Evolutionary conservation across 78 protist species (phyloP).

Genomic region (Dictyostelium citrinum): DNA sequence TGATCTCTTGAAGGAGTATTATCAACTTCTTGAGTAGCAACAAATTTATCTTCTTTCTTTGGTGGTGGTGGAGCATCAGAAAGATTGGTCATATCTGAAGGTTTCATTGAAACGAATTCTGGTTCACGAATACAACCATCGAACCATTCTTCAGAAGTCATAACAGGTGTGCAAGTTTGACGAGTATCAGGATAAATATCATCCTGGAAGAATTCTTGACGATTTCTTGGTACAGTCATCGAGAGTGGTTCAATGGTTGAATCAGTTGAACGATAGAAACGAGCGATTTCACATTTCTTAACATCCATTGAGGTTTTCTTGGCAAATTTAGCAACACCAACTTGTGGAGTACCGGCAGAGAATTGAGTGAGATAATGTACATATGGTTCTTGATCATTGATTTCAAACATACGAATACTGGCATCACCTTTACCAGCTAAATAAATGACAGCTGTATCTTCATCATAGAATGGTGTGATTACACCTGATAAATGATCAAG

Average conservation of each 20-base stretch:
- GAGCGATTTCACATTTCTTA: constrained; percentile 83
- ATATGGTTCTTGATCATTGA: constrained; percentile 82
- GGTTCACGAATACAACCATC: constrained; percentile 73
- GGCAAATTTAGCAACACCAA: constrained; percentile 81
- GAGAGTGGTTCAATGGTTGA: constrained; percentile 73
- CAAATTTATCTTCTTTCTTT: constrained; percentile 20
- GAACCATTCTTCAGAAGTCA: constrained; percentile 89
- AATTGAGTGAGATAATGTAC: constrained; percentile 78
- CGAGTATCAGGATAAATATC: constrained; percentile 89
- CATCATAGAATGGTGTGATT: constrained; percentile 88
- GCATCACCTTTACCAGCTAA: constrained; percentile 90
- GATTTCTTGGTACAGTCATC: constrained; percentile 87
- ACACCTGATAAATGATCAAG: constrained; percentile 73
- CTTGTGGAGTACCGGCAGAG: constrained; percentile 29
- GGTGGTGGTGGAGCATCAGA: constrained; percentile 58
- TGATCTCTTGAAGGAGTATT: constrained; percentile 45
- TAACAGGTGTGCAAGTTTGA: constrained; percentile 31
- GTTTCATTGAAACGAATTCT: constrained; percentile 17
- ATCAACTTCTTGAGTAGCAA: not conserved
- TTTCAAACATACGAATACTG: constrained; percentile 83
- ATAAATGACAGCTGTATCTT: constrained; percentile 84
- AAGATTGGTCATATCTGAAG: constrained; percentile 36
- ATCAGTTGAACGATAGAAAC: constrained; percentile 54
- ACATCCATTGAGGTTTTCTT: constrained; percentile 70
- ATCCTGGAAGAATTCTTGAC: constrained; percentile 88